These are phyloP conservation scores for Gleditsia sinensis DNA, from an alignment of 306 rosid genomes.

Conservation along the genomic window DNA sequence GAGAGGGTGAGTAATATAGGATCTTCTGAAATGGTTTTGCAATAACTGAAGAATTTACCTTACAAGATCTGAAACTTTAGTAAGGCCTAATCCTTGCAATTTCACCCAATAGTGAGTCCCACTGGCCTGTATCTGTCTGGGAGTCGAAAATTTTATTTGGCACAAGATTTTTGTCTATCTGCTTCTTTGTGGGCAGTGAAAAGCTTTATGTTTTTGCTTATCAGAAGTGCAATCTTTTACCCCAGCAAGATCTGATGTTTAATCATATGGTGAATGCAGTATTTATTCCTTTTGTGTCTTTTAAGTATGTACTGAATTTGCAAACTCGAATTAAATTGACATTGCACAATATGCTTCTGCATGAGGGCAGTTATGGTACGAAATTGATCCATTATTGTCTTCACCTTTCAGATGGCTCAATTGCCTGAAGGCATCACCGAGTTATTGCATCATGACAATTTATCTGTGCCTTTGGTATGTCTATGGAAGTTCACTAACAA, in stretches of 20 bases:
- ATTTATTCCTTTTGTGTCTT: constrained; percentile 13
- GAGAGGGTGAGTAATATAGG: background rate
- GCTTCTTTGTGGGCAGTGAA: background rate
- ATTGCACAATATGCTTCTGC: constrained; percentile 19
- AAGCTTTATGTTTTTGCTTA: background rate
- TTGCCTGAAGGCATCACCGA: constrained; percentile 97
- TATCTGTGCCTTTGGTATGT: constrained; percentile 85
- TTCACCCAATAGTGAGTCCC: background rate
- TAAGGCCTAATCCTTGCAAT: background rate
- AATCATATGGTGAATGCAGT: constrained; percentile 18
- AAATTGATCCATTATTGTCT: constrained; percentile 32
- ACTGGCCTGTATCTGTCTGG: background rate
- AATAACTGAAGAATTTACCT: background rate
- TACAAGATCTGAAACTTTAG: background rate
- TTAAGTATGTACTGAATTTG: background rate
- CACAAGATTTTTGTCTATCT: background rate
- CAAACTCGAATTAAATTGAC: constrained; percentile 13
- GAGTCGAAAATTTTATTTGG: background rate
- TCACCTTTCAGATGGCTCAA: constrained; percentile 88
- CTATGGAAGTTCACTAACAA: constrained; percentile 21
- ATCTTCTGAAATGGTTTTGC: background rate
- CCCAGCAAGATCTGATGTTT: background rate
- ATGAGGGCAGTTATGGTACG: constrained; percentile 6
- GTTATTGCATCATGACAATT: constrained; percentile 77
- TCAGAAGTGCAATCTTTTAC: background rate